Conservation (phyloP, 2,329 filamentous ascomycete species). For the Claviceps sp. region DNA sequence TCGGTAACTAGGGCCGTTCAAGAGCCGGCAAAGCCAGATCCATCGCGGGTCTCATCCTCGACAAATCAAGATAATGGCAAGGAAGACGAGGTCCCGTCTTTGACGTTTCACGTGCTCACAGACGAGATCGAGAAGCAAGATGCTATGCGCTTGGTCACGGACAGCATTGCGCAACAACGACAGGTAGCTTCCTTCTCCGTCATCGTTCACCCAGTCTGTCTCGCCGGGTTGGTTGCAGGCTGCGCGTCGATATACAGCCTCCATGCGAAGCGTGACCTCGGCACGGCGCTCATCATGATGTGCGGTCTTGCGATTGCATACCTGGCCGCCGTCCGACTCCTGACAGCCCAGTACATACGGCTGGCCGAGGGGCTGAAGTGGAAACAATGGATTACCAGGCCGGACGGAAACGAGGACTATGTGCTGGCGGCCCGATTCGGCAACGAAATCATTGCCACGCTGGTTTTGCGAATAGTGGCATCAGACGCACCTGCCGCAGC, state of each 20-base stretch:
- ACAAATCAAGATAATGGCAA: conserved; percentile 1
- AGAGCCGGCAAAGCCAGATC: conserved; percentile 4
- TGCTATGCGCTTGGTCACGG: conserved; percentile 60
- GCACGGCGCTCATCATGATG: conserved; percentile 39
- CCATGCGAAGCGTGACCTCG: conserved; percentile 31
- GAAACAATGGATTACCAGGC: conserved; percentile 38
- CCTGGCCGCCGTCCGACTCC: conserved; percentile 45
- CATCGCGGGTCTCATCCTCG: background rate
- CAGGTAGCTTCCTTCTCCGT: conserved; percentile 51
- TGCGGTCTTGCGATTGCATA: conserved; percentile 49
- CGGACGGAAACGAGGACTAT: conserved; percentile 31
- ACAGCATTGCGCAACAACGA: conserved; percentile 72
- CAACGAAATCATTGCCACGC: conserved; percentile 51
- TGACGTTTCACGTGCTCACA: conserved; percentile 44
- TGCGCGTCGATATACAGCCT: conserved; percentile 26
- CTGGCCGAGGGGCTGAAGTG: conserved; percentile 49
- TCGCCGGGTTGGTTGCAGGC: conserved; percentile 30
- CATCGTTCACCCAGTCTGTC: conserved; percentile 45
- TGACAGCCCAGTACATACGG: conserved; percentile 47
- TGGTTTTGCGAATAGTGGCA: conserved; percentile 49
- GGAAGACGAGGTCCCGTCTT: conserved; percentile 35
- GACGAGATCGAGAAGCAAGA: conserved; percentile 45
- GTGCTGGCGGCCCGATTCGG: conserved; percentile 53
- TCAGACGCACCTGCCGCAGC: background rate
- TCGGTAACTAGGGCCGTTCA: conserved; percentile 7